Conservation (phyloP, 2,329 filamentous ascomycete genomes). For the Fusarium sp. region DNA sequence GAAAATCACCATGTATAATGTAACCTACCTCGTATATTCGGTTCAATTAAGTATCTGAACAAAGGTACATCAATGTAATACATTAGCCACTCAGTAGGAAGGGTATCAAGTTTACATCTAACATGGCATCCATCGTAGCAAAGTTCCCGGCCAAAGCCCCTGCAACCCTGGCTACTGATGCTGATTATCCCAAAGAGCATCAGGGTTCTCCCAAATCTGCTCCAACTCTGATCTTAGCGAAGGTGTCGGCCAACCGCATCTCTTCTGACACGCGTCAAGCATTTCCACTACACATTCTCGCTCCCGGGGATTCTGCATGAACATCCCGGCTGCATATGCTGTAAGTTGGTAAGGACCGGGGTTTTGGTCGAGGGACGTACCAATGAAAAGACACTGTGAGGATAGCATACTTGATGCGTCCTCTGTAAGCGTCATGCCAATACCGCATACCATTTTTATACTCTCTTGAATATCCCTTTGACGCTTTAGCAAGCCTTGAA, state of each 20-base stretch:
- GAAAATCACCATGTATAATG: background rate
- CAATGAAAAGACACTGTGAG: conserved; percentile 56
- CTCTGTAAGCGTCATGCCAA: conserved; percentile 59
- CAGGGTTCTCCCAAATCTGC: conserved; percentile 36
- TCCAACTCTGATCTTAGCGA: conserved; percentile 36
- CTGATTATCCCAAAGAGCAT: conserved; percentile 4
- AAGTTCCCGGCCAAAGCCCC: background rate
- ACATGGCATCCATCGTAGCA: fast-evolving
- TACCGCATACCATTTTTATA: conserved; percentile 58
- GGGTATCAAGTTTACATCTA: background rate
- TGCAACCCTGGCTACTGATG: background rate
- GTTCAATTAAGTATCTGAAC: background rate
- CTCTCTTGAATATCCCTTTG: conserved; percentile 42
- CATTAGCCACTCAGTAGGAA: no score
- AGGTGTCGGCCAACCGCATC: conserved; percentile 42
- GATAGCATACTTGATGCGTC: conserved; percentile 58
- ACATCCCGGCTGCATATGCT: conserved; percentile 20
- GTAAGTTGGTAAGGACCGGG: fast-evolving
- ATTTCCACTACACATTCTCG: conserved; percentile 35
- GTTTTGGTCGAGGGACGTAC: background rate
- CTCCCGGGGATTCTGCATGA: conserved; percentile 34
- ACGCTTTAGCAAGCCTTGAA: conserved; percentile 59
- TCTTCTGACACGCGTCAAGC: conserved; percentile 37
- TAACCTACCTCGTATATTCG: background rate
- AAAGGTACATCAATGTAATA: fast-evolving